Base-by-base conservation (phyloP, 805 yeast species). In the Kodamaea fukazawae region DNA sequence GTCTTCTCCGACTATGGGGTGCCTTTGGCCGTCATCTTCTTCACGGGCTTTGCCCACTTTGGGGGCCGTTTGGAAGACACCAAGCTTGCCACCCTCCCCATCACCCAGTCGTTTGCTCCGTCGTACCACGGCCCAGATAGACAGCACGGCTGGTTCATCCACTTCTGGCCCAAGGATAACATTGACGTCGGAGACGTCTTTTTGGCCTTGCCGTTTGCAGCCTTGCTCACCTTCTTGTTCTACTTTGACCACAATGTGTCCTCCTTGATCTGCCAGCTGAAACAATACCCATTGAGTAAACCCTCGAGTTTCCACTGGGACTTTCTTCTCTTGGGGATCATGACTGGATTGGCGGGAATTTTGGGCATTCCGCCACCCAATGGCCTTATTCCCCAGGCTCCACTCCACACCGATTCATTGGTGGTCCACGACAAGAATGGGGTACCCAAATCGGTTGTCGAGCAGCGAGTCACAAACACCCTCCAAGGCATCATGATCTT, bases 341-440 rank as follows among this genome's bases (percentile, higher is more conserved):
- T 90, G 4, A 93, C 98, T 0, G 95, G 96, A 0, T 60, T 91
- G 1, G 72, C 96, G 2, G 98, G 98, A 0, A 61, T 91, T 1
- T 55, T 91, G 8, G 99, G 98, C 0, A 72, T 93, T 2, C 99
- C 98, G 0, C 89, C 97, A 2, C 98, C 98, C 0, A 93, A 93
- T 61, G 99, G 99, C 0, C 69, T 91, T 23, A 91, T 91, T 32
- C 99, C 99, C 1, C 99, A 91, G 60, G 98, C 99, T 0, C 98
- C 98, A 2, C 57, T 93, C 26, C 99, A 91, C 52, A 89, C 98
- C 0, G 76, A 75, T 30, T 78, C 96, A 0, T 62, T 91, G 22
- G 75, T 87, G 30, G 79, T 85, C 10, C 71, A 72, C 46, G 72
- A 73, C 44, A 39, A 49, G 23, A 46, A 60, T 4, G 72, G 71